phyloP scores from a whole-genome alignment of 495 filamentous ascomycete species.

The Trichoderma virens region DNA sequence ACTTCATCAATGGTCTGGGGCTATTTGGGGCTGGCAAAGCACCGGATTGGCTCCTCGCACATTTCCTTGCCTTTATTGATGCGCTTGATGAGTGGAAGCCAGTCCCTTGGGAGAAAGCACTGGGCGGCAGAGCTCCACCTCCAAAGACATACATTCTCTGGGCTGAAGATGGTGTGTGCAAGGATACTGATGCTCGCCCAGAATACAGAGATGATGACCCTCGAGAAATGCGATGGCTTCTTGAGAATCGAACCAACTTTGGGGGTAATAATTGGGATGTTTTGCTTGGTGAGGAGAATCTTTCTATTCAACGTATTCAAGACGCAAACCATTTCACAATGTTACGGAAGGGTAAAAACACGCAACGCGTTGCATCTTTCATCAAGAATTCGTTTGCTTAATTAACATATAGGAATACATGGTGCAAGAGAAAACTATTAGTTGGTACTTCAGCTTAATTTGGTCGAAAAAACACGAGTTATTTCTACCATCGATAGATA shows the following conservation, averaged over 20 bases:
- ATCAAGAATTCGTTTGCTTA: background rate
- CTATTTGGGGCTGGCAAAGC: conserved; percentile 68
- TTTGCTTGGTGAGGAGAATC: conserved; percentile 57
- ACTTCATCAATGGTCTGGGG: conserved; percentile 72
- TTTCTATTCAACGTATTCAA: conserved; percentile 52
- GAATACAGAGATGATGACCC: conserved; percentile 46
- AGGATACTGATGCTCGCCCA: conserved; percentile 59
- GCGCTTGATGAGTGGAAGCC: conserved; percentile 66
- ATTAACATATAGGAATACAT: no score
- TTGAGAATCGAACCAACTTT: conserved; percentile 72
- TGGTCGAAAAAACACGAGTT: no score
- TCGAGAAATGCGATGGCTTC: conserved; percentile 65
- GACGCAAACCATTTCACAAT: conserved; percentile 62
- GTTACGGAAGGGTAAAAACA: conserved; percentile 41
- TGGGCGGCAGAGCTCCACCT: conserved; percentile 50
- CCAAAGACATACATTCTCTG: conserved; percentile 56
- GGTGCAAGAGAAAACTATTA: no score
- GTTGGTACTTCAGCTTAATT: no score
- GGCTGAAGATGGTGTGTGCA: conserved; percentile 76
- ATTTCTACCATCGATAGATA: no score
- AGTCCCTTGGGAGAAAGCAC: conserved; percentile 31
- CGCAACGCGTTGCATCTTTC: conserved; percentile 12
- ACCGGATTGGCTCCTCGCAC: conserved; percentile 73
- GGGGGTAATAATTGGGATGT: conserved; percentile 75
- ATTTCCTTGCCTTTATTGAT: conserved; percentile 71